Percentiles rank a stretch among this genome's conserved stretches.
Evolutionary conservation across 2,329 filamentous ascomycete species (phyloP).

Genomic region (Fusarium guadeloupense): DNA sequence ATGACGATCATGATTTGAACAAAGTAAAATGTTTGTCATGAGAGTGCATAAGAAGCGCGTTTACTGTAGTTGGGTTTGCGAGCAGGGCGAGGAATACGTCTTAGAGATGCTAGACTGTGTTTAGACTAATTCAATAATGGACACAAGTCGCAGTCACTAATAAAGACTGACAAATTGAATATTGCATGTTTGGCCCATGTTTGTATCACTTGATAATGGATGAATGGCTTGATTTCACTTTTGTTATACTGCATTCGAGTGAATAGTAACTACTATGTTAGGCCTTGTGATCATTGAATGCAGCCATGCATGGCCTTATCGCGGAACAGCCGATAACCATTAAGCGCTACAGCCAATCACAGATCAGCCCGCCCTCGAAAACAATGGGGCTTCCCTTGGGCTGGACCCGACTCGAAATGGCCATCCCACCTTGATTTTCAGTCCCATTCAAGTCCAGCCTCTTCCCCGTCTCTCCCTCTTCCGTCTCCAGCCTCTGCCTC

Average conservation of each 20-base stretch:
- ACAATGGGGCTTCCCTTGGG: constrained; percentile 27
- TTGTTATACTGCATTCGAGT: background rate
- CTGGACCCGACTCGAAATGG: constrained; percentile 33
- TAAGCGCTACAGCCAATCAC: constrained; percentile 39
- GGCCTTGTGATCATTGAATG: constrained; percentile 16
- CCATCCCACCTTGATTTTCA: constrained; percentile 48
- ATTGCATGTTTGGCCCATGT: background rate
- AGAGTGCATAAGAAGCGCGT: background rate
- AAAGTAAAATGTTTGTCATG: too few relatives aligned
- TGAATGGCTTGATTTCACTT: background rate
- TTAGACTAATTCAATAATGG: background rate
- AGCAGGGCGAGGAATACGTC: background rate
- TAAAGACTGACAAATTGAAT: too few relatives aligned
- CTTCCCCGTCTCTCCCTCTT: constrained; percentile 1
- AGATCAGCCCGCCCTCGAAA: constrained; percentile 25
- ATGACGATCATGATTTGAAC: too few relatives aligned
- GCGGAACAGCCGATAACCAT: constrained; percentile 26
- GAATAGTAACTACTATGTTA: background rate
- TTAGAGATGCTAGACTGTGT: background rate
- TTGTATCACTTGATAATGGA: background rate
- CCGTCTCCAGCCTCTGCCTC: constrained; percentile 26
- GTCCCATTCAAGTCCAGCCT: constrained; percentile 33
- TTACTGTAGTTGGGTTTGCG: background rate
- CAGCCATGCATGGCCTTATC: constrained; percentile 36
- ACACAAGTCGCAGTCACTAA: too few relatives aligned